Conservation (phyloP, 768 basidiomycete species). For the Trametes cinnabarina region DNA sequence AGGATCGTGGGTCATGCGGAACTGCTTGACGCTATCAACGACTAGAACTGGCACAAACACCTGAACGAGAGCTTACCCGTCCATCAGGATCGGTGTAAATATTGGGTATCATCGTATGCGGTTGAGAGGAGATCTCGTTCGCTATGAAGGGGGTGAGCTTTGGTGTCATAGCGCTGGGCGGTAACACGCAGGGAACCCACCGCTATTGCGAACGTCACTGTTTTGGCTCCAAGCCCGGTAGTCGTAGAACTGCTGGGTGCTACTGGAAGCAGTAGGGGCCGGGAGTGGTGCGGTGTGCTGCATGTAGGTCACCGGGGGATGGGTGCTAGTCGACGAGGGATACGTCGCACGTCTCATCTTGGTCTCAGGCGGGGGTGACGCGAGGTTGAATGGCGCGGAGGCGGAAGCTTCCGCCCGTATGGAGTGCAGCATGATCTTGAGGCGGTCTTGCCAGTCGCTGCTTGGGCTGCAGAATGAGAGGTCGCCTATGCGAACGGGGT, state of each 20-base stretch:
- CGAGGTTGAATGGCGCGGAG: not conserved
- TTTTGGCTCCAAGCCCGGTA: not conserved
- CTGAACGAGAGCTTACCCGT: not conserved
- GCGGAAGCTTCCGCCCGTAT: not conserved
- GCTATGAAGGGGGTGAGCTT: not conserved
- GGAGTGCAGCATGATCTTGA: conserved; percentile 6
- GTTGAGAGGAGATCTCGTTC: not conserved
- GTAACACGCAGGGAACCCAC: not conserved
- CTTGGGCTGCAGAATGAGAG: conserved; percentile 18
- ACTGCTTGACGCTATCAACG: not conserved
- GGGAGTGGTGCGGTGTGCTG: not conserved
- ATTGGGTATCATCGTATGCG: not conserved
- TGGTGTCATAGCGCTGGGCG: not conserved
- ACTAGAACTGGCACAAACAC: too few relatives aligned
- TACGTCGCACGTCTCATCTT: conserved; percentile 16
- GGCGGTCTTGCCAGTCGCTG: conserved; percentile 21
- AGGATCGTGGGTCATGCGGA: not conserved
- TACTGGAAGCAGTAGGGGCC: not conserved
- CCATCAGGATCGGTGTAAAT: conserved; percentile 9
- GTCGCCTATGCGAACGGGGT: conserved; percentile 1
- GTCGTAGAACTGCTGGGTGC: not conserved
- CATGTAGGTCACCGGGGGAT: not conserved
- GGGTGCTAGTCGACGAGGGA: not conserved
- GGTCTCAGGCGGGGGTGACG: not conserved
- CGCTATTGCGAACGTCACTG: not conserved